A percentile compares a stretch with the other conserved stretches of the same genome.
phyloP scores from a whole-genome alignment of 2,329 filamentous ascomycete species.

The Fusarium sp. region DNA sequence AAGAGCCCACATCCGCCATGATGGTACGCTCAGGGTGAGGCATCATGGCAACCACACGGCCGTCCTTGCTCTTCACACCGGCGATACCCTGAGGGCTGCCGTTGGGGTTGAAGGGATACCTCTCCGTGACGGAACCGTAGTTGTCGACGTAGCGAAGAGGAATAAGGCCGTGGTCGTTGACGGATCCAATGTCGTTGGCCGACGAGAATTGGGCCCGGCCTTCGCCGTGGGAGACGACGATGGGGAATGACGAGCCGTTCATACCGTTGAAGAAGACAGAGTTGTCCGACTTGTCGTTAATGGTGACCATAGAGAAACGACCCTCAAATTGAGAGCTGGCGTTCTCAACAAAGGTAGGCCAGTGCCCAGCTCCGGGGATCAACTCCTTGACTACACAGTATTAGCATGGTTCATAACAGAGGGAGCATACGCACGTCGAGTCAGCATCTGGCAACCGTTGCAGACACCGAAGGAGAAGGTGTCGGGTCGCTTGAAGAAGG shows the following conservation, averaged over 20 bases:
- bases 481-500: constrained; percentile 88
- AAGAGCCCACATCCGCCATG: constrained; percentile 82
- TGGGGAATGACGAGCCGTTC: constrained; percentile 43
- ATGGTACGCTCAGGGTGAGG: constrained; percentile 94
- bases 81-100: constrained; percentile 86
- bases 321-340: constrained; percentile 55
- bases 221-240: constrained; percentile 58
- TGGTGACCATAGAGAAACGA: constrained; percentile 44
- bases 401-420: neutral
- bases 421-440: constrained; percentile 58
- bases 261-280: constrained; percentile 45
- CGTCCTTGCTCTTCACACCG: constrained; percentile 81
- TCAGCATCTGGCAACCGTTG: constrained; percentile 97
- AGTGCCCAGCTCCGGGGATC: constrained; percentile 44
- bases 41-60: constrained; percentile 89
- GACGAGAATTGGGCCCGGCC: constrained; percentile 80
- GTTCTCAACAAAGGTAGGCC: constrained; percentile 84
- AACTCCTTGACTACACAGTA: constrained; percentile 40
- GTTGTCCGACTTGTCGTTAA: constrained; percentile 40
- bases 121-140: constrained; percentile 76
- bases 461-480: constrained; percentile 95
- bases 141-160: constrained; percentile 91
- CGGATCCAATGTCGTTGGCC: constrained; percentile 61
- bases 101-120: constrained; percentile 90
- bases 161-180: constrained; percentile 76